Evolutionary conservation across 208 protist genomes (phyloP).

Genomic region (Acanthamoeba healyi): DNA sequence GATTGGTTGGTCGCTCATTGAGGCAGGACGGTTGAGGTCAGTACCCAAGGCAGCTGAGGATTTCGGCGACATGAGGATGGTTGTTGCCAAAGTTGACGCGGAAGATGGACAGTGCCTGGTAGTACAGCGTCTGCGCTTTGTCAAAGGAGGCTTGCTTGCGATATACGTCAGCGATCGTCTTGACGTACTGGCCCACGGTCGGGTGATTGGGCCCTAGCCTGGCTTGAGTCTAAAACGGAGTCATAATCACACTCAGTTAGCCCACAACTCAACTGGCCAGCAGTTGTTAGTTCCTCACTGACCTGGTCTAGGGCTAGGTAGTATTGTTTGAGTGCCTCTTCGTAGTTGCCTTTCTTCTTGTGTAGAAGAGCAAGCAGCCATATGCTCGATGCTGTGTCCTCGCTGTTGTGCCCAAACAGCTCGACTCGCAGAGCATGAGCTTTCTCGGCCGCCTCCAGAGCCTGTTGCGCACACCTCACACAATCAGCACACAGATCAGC

Average conservation of each 20-base stretch:
- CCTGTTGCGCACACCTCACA: background rate
- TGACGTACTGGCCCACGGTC: conserved; percentile 49
- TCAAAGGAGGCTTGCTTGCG: conserved; percentile 70
- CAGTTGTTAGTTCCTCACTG: background rate
- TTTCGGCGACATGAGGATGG: conserved; percentile 57
- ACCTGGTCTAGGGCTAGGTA: conserved; percentile 19
- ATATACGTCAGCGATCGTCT: conserved; percentile 70
- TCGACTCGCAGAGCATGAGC: background rate
- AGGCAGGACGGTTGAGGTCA: background rate
- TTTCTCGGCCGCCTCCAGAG: conserved; percentile 32
- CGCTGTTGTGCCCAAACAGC: background rate
- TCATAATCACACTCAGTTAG: background rate
- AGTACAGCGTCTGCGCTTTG: conserved; percentile 25
- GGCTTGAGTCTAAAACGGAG: background rate
- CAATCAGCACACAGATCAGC: background rate
- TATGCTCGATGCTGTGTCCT: conserved; percentile 8
- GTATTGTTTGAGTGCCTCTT: conserved; percentile 36
- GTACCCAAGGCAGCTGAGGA: conserved; percentile 65
- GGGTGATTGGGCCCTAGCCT: conserved; percentile 55
- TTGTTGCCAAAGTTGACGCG: conserved; percentile 24
- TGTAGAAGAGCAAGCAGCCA: conserved; percentile 49
- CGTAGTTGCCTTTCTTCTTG: conserved; percentile 75
- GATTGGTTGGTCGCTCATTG: too few species aligned
- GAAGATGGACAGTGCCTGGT: conserved; percentile 9
- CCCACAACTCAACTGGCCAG: background rate